phyloP scores from a whole-genome alignment of 2,329 filamentous ascomycete genomes.

The Metarhizium sp. region DNA sequence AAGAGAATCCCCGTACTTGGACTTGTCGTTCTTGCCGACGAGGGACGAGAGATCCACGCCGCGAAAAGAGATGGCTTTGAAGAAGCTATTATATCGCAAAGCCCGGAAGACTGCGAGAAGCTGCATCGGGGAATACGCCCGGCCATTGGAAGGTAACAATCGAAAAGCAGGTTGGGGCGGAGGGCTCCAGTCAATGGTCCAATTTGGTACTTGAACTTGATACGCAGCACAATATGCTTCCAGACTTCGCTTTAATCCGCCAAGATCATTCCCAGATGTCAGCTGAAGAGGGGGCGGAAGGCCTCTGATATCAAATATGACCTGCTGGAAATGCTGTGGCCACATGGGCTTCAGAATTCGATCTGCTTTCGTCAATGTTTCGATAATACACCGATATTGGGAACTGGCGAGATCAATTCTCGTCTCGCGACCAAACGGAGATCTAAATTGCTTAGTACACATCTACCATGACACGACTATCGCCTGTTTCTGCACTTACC shows the following conservation, averaged over 20 bases:
- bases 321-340: conserved; percentile 45
- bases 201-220: conserved; percentile 37
- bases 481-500: conserved; percentile 24
- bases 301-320: conserved; percentile 42
- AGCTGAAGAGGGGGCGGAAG: conserved; percentile 43
- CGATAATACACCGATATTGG: conserved; percentile 44
- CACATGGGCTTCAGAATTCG: conserved; percentile 48
- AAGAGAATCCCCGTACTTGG: conserved; percentile 34
- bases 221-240: conserved; percentile 47
- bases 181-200: conserved; percentile 37
- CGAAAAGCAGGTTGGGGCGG: conserved; percentile 42
- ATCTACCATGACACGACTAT: neutral
- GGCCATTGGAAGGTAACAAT: conserved; percentile 32
- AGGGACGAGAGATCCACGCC: conserved; percentile 39
- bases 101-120: conserved; percentile 48
- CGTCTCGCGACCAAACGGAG: conserved; percentile 32
- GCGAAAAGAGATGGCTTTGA: conserved; percentile 46
- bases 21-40: conserved; percentile 31
- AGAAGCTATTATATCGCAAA: conserved; percentile 49
- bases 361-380: conserved; percentile 43
- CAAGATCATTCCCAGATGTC: conserved; percentile 45
- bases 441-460: conserved; percentile 15
- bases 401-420: conserved; percentile 44
- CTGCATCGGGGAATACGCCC: conserved; percentile 38
- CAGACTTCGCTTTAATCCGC: conserved; percentile 43